These are phyloP conservation scores for Bacidia gigantensis DNA, from an alignment of 495 filamentous ascomycete species.

Conservation along the genomic window DNA sequence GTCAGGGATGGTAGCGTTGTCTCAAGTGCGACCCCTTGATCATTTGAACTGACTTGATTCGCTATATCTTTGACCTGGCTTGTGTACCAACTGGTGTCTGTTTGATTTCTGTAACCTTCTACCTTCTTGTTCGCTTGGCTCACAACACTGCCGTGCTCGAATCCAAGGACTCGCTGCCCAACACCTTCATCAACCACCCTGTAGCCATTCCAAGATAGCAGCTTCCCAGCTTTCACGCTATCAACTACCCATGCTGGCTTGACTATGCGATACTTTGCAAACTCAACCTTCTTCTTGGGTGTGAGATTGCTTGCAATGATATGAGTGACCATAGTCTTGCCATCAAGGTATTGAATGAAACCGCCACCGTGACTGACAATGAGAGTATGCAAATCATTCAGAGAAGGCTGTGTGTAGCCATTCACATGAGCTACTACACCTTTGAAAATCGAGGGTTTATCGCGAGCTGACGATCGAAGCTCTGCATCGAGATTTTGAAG, in stretches of 20 bases:
- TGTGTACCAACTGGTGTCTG: constrained; percentile 64
- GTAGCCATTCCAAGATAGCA: constrained; percentile 76
- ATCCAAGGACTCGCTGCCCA: constrained; percentile 63
- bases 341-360: constrained; percentile 88
- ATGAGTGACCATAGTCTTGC: constrained; percentile 85
- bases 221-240: constrained; percentile 61
- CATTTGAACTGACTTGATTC: constrained; percentile 7
- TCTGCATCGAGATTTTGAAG: constrained; percentile 84
- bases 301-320: constrained; percentile 85
- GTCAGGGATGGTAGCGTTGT: too few relatives aligned
- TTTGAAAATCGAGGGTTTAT: constrained; percentile 74
- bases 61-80: constrained; percentile 43
- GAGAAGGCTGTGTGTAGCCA: constrained; percentile 83
- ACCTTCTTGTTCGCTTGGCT: constrained; percentile 47
- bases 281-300: constrained; percentile 82
- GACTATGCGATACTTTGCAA: constrained; percentile 73
- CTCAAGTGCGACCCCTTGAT: not conserved
- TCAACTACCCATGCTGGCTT: constrained; percentile 95
- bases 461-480: constrained; percentile 48
- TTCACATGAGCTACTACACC: constrained; percentile 81
- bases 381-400: constrained; percentile 73
- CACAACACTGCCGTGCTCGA: constrained; percentile 53
- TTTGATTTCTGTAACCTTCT: constrained; percentile 59
- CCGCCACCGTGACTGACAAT: constrained; percentile 84
- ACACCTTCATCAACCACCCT: constrained; percentile 67